Percentiles rank a stretch among this genome's conserved stretches.
phyloP scores from a whole-genome alignment of 176 grass and related monocot genomes.

The Guadua angustifolia region DNA sequence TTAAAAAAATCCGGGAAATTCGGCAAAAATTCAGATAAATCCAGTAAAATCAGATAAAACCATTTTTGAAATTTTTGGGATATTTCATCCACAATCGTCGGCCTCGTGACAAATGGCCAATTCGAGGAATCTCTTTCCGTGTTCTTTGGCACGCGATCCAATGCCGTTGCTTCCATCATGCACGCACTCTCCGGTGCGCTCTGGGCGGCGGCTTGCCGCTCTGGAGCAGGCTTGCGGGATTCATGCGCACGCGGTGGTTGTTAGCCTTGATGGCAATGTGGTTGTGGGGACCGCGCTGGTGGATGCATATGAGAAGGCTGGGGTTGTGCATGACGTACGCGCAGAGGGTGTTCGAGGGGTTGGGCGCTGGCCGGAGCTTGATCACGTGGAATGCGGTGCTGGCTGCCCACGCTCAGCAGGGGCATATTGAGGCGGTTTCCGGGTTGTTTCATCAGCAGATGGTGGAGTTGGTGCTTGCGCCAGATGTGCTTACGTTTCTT shows the following conservation, averaged over 20 bases:
- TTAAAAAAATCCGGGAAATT: too few species aligned
- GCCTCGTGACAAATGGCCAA: too few species aligned
- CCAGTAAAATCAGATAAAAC: too few species aligned
- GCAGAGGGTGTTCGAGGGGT: slow-evolving; percentile 29
- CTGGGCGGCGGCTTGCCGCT: slow-evolving; percentile 39
- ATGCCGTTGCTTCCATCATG: slow-evolving; percentile 42
- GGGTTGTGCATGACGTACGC: slow-evolving; percentile 39
- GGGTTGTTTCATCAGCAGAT: slow-evolving; percentile 46
- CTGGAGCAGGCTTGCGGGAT: slow-evolving; percentile 44
- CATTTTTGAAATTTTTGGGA: too few species aligned
- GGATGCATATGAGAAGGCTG: slow-evolving; percentile 58
- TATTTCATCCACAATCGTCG: too few species aligned
- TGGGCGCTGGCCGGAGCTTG: slow-evolving; percentile 36
- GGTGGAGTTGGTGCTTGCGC: slow-evolving; percentile 5
- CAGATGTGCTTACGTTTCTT: slow-evolving; percentile 52
- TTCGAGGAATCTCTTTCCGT: slow-evolving; percentile 29
- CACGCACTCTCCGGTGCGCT: slow-evolving; percentile 43
- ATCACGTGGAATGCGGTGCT: slow-evolving; percentile 57
- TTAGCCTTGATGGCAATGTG: slow-evolving; percentile 41
- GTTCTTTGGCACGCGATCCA: slow-evolving; percentile 38
- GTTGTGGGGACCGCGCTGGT: slow-evolving; percentile 46
- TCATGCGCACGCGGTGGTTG: slow-evolving; percentile 48
- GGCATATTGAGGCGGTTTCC: not conserved
- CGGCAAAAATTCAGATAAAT: too few species aligned
- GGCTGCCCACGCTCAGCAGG: slow-evolving; percentile 43